Percentiles rank a stretch among this genome's conserved stretches.
These are phyloP conservation scores for Eimeria falciformis DNA, from an alignment of 169 alveolate genomes.

Conservation along the genomic window DNA sequence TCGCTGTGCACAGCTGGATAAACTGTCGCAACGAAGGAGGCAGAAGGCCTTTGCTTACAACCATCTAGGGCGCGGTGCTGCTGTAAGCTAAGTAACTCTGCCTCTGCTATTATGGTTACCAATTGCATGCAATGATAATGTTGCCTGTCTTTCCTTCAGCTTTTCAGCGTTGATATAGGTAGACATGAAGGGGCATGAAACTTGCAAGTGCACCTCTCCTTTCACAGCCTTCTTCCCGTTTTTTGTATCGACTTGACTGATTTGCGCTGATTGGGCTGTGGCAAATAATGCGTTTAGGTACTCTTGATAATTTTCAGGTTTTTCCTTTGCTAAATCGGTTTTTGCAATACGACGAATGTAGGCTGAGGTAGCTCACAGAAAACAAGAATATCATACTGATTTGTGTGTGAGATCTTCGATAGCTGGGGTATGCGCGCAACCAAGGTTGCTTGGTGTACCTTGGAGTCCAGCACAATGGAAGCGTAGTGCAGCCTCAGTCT, in stretches of 20 bases:
- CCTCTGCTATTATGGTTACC: not conserved
- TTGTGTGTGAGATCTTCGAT: too few relatives aligned
- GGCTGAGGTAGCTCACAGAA: too few relatives aligned
- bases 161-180: not conserved
- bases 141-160: not conserved
- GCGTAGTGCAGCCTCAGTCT: not conserved
- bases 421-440: too few relatives aligned
- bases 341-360: not conserved
- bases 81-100: too few relatives aligned
- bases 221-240: not conserved
- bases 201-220: not conserved
- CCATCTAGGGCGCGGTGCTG: too few relatives aligned
- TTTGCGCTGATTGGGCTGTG: not conserved
- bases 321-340: not conserved
- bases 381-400: too few relatives aligned
- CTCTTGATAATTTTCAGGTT: not conserved
- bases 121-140: not conserved
- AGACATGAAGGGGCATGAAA: slow-evolving; percentile 23
- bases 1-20: too few relatives aligned
- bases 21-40: not conserved
- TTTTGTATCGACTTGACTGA: not conserved
- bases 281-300: slow-evolving; percentile 9
- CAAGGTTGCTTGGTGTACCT: not conserved
- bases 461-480: not conserved
- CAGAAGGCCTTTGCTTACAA: not conserved